A percentile compares a stretch with the other conserved stretches of the same genome.
phyloP scores from a whole-genome alignment of 176 grass and related monocot genomes.

The Cymbopogon citratus region DNA sequence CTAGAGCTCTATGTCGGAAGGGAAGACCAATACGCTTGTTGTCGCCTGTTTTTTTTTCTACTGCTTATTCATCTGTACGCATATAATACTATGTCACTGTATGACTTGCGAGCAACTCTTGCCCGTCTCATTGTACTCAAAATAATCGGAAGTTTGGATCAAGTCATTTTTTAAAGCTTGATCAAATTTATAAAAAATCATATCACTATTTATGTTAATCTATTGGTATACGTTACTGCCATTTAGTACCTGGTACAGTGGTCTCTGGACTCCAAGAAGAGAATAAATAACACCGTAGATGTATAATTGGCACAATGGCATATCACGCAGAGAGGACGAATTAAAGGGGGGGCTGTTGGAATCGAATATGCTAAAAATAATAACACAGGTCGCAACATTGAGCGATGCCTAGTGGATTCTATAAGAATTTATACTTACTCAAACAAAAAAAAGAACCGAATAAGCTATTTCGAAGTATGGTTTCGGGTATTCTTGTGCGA shows the following conservation, averaged over 20 bases:
- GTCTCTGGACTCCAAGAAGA: not conserved
- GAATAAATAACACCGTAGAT: not conserved
- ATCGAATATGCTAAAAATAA: not conserved
- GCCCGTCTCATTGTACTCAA: not conserved
- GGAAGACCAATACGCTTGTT: not conserved
- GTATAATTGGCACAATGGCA: not conserved
- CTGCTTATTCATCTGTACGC: not conserved
- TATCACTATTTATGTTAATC: too few relatives aligned
- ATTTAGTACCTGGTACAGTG: not conserved
- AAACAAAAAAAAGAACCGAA: conserved; percentile 31
- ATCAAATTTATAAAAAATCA: too few relatives aligned
- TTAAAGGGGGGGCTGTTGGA: not conserved
- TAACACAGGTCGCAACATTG: not conserved
- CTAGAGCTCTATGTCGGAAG: not conserved
- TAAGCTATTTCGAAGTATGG: conserved; percentile 38
- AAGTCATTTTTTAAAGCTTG: too few relatives aligned
- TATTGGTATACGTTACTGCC: too few relatives aligned
- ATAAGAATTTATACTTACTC: conserved; percentile 29
- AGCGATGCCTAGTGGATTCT: conserved; percentile 22
- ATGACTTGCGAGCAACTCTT: not conserved
- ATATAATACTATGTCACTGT: not conserved
- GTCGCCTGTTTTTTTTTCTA: not conserved
- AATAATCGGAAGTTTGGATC: too few relatives aligned
- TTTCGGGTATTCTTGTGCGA: not conserved
- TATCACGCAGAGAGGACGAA: not conserved